Base-by-base conservation (phyloP, 306 rosid species). In the Purshia tridentata region DNA sequence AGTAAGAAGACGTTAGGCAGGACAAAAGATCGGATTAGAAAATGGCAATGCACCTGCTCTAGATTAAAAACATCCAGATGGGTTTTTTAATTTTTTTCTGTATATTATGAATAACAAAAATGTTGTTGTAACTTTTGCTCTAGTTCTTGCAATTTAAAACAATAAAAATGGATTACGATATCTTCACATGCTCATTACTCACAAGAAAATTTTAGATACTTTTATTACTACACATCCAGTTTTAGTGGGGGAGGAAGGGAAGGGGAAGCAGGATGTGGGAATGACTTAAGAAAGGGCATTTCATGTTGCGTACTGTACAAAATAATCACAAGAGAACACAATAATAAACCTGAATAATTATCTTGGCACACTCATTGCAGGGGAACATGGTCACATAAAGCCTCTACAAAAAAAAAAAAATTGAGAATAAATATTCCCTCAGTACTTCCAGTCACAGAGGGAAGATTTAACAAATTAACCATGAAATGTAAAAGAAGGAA, bases 361-460 rank as follows among this genome's bases (percentile, higher is more conserved):
- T 88, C 87, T 94, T 94, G 37, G 98, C 94, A 58, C 96, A 93
- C 85, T 93, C 97, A 64, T 91, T 91, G 89, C 93, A 93, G 40
- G 92, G 96, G 83, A 89, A 91, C 96, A 89, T 91, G 80, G 92
- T 91, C 80, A 88, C 94, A 22, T 88, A 88, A 46, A 89, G 85
- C 86, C 77, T 87, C 92, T 88, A 95, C 89, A 85, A 45, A 50
- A 52, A 73, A 68, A 66, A 59, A 42, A 66, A 42, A 74, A 65
- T 63, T 50, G 50, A 65, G 66, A 80, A 12, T 15, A 62, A 54
- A 56, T 20, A 58, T 20, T 49, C 54, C 5, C 4, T 44, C 68
- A 35, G 46, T 1, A 56, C n/a, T 23, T 77, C 20, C 81, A 52
- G 44, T 62, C 60, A 42, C 29, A 51, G 51, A 0, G 35, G 52